phyloP scores from a whole-genome alignment of 768 basidiomycete genomes.

The Dacryopinax primogenitus region DNA sequence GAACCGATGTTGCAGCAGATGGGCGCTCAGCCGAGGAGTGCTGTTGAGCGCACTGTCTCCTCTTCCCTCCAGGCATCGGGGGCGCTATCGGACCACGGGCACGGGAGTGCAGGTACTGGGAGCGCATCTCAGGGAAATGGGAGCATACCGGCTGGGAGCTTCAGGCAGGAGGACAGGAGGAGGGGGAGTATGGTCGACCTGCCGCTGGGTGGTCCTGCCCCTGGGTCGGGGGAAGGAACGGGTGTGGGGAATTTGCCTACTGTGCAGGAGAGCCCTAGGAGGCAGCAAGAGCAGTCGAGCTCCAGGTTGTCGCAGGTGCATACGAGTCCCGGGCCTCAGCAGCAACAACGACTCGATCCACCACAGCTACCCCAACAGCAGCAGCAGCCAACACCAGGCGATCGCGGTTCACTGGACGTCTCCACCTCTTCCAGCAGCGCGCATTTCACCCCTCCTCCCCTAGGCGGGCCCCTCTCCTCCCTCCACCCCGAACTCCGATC shows the following conservation, averaged over 20 bases:
- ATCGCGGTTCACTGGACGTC: slow-evolving; percentile 9
- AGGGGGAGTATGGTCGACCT: slow-evolving; percentile 4
- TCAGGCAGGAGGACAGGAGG: not conserved
- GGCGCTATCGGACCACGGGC: not conserved
- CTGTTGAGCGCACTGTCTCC: not conserved
- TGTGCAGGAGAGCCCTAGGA: not conserved
- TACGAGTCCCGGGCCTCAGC: not conserved
- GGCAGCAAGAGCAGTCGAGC: not conserved
- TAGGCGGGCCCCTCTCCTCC: not conserved
- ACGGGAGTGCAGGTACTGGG: not conserved
- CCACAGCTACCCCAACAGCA: slow-evolving; percentile 13
- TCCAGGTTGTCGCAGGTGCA: not conserved
- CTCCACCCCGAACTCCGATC: slow-evolving; percentile 74
- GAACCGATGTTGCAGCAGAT: not conserved
- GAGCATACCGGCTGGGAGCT: not conserved
- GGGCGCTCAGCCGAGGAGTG: not conserved
- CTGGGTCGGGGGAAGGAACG: not conserved
- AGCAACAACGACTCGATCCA: slow-evolving; percentile 10
- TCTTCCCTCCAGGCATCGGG: not conserved
- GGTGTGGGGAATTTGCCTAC: not conserved
- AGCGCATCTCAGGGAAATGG: not conserved
- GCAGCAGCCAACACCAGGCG: not conserved
- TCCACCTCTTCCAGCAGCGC: slow-evolving; percentile 27
- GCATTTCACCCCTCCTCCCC: not conserved
- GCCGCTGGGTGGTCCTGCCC: not conserved